A percentile compares a stretch with the other conserved stretches of the same genome.
Conservation (phyloP, 108 stramenopile species). For the Epithemia pelagica region DNA sequence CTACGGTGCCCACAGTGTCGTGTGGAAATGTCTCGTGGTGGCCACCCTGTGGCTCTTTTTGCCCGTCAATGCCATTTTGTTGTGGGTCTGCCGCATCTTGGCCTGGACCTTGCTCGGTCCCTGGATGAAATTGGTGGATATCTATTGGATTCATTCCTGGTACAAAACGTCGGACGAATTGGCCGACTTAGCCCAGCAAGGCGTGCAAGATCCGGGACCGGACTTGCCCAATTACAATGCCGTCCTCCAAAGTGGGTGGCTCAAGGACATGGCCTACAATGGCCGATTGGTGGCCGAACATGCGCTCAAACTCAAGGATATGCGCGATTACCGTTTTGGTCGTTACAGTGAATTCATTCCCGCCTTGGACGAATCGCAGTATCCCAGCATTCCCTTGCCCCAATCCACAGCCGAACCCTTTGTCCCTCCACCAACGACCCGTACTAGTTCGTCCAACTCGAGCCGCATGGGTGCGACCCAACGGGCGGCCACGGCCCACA, state of each 20-base stretch:
- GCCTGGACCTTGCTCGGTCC: slow-evolving; percentile 18
- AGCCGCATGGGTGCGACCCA: background rate
- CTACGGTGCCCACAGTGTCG: slow-evolving; percentile 33
- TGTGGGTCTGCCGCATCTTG: slow-evolving; percentile 21
- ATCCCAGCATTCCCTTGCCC: slow-evolving; percentile 23
- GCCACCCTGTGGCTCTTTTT: slow-evolving; percentile 37
- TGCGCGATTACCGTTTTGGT: slow-evolving; percentile 29
- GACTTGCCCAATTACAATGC: slow-evolving; percentile 19
- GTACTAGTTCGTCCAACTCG: background rate
- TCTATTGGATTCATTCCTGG: slow-evolving; percentile 21
- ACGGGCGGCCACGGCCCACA: background rate
- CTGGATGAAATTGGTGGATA: slow-evolving; percentile 34
- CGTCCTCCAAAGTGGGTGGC: slow-evolving; percentile 14
- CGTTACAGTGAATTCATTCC: slow-evolving; percentile 29
- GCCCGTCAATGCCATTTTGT: slow-evolving; percentile 38
- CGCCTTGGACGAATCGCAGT: slow-evolving; percentile 18
- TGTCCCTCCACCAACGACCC: background rate
- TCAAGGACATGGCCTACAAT: slow-evolving; percentile 22
- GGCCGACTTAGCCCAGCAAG: slow-evolving; percentile 12
- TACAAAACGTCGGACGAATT: slow-evolving; percentile 27
- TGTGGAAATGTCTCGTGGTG: slow-evolving; percentile 31
- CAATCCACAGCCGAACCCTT: slow-evolving; percentile 29
- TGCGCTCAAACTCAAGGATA: slow-evolving; percentile 30
- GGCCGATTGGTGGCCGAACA: slow-evolving; percentile 32
- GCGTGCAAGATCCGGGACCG: slow-evolving; percentile 9